A percentile compares a stretch with the other conserved stretches of the same genome.
Evolutionary conservation across 768 basidiomycete genomes (phyloP).

Genomic region (Pleurotus djamor): DNA sequence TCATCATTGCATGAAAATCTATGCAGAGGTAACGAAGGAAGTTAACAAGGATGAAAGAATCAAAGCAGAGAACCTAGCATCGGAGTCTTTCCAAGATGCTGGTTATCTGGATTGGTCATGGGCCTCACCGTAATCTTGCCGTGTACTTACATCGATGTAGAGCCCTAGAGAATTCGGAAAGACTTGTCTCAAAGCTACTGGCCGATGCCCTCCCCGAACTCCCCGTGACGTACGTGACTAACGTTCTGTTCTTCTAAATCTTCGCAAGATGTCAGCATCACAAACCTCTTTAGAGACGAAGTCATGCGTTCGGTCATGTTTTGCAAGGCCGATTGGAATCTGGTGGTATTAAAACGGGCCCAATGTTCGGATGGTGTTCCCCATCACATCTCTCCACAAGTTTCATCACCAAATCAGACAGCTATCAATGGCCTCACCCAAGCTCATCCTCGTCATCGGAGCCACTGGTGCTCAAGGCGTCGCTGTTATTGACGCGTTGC

Average conservation of each 20-base stretch:
- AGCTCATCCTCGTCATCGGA: conserved; percentile 42
- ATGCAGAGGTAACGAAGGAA: conserved; percentile 54
- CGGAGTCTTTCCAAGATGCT: conserved; percentile 41
- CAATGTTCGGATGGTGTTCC: too few relatives aligned
- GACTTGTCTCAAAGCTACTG: too few relatives aligned
- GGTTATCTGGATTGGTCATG: conserved; percentile 71
- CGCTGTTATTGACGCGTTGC: conserved; percentile 33
- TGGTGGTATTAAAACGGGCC: too few relatives aligned
- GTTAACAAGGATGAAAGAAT: conserved; percentile 28
- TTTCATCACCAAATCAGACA: too few relatives aligned
- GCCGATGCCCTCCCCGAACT: too few relatives aligned
- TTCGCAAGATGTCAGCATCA: too few relatives aligned
- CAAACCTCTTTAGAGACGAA: too few relatives aligned
- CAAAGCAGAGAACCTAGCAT: conserved; percentile 42
- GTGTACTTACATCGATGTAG: background rate
- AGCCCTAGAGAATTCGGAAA: background rate
- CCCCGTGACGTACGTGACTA: too few relatives aligned
- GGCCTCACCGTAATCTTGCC: conserved; percentile 46
- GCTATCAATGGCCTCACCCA: conserved; percentile 12
- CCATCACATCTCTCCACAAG: too few relatives aligned
- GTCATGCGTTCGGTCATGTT: too few relatives aligned
- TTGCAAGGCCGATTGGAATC: too few relatives aligned
- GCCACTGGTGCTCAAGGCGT: conserved; percentile 45
- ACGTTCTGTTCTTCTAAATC: too few relatives aligned
- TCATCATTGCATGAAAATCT: conserved; percentile 67